phyloP scores from a whole-genome alignment of 148 eudicot species.

The Chenopodium album region DNA sequence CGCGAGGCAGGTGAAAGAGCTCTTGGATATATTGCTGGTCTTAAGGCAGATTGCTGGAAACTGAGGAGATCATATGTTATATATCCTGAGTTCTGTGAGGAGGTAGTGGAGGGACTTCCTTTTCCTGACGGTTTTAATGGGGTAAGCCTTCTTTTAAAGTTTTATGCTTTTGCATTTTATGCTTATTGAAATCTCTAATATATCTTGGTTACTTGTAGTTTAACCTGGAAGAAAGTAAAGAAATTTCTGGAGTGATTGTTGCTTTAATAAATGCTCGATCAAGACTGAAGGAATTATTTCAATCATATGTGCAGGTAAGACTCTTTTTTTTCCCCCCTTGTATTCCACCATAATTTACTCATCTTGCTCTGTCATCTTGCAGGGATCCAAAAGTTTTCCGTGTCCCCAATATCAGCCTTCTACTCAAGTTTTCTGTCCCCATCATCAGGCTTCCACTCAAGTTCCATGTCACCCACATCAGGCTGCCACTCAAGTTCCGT shows the following conservation, averaged over 20 bases:
- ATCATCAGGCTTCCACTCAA: no score
- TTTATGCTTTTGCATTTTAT: background rate
- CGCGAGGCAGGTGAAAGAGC: background rate
- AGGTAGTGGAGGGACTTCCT: background rate
- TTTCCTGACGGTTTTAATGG: slow-evolving; percentile 6
- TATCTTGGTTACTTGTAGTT: background rate
- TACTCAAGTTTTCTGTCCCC: no score
- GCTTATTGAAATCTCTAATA: background rate
- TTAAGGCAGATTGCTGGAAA: background rate
- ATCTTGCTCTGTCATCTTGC: background rate
- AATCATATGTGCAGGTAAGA: background rate
- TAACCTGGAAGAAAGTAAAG: slow-evolving; percentile 2
- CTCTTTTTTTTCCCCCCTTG: background rate
- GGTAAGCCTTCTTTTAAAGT: background rate
- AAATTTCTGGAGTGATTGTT: background rate
- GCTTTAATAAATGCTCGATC: background rate
- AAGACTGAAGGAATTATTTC: background rate
- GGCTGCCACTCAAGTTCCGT: background rate
- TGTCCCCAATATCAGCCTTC: background rate
- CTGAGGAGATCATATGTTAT: background rate
- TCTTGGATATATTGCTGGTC: background rate
- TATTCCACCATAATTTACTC: background rate
- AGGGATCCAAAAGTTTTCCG: background rate
- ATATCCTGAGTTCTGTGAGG: slow-evolving; percentile 5
- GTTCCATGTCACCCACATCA: no score